Evolutionary conservation across 805 yeast species (phyloP), one percentile per base, ranked within the genome.

Genomic region (Torulaspora microellipsoides): DNA sequence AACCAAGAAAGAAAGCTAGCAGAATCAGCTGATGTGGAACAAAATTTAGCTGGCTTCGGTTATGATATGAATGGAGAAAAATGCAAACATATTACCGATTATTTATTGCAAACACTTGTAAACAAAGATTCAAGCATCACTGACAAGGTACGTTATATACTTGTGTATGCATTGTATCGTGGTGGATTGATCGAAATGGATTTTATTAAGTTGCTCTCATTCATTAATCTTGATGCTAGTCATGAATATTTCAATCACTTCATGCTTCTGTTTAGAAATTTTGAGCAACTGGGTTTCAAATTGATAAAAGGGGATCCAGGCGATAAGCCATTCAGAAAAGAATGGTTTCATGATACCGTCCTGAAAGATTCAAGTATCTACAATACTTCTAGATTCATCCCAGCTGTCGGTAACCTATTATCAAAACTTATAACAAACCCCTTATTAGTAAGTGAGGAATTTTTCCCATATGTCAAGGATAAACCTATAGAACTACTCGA

Each of bases 1-100:
- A 80, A 83, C 59, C 76, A 80, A 38, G 71, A 70, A 25, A 70
- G 80, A 48, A 73, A 76, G 49, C 66, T 88, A 51, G 80, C 83
- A 8, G 87, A 79, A 47, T 71, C 85, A 14, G 87, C 95, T 1
- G 93, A 86, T 50, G 73, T 89, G 46, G 98, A 93, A 65, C 96
- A 90, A 65, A 77, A 81, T 14, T 73, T 89, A 50, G 78, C 84
- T 4, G 85, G 88, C 3, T 78, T 78, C 34, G 95, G 95, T 15
- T 62, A 75, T 2, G 81, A 80, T 43, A 70, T 80, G 36, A 85
- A 86, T 50, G 89, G 91, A 2, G 74, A 73, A 23, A 76, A 76
- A 52, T 73, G 75, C 35, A 77, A 77, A 52, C 72, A 75, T 40
- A 65, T 85, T 17, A 80, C 84, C 27, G 84, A 79, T 40, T 78